These are phyloP conservation scores for Delonix regia DNA, from an alignment of 306 rosid genomes.

Conservation along the genomic window DNA sequence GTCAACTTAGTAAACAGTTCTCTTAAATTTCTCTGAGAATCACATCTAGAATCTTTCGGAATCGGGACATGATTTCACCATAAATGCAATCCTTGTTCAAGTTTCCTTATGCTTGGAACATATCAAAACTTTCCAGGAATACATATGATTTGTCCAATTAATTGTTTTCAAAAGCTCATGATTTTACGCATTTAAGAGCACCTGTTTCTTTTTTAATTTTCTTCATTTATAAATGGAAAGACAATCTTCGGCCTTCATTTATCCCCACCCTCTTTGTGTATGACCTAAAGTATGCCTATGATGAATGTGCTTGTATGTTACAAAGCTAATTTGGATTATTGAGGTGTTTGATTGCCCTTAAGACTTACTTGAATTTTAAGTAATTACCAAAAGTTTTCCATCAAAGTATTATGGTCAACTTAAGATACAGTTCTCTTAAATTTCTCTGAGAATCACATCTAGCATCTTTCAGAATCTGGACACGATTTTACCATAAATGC, in stretches of 20 bases:
- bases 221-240: no score
- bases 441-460: background rate
- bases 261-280: no score
- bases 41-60: slow-evolving; percentile 7
- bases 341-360: slow-evolving; percentile 17
- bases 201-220: background rate
- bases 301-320: slow-evolving; percentile 29
- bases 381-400: slow-evolving; percentile 1
- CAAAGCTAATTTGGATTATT: background rate
- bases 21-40: background rate
- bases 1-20: slow-evolving; percentile 30
- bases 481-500: slow-evolving; percentile 35
- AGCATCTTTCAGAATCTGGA: slow-evolving; percentile 18
- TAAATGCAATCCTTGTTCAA: slow-evolving; percentile 34
- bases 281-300: slow-evolving; percentile 39
- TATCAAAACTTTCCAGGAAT: background rate
- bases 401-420: slow-evolving; percentile 17
- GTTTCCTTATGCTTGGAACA: slow-evolving; percentile 12
- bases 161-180: background rate
- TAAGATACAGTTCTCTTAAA: slow-evolving; percentile 18
- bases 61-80: slow-evolving; percentile 15
- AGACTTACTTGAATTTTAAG: background rate
- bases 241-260: slow-evolving; percentile 14
- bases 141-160: background rate
- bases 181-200: slow-evolving; percentile 22